Base-by-base conservation (phyloP, 306 rosid genomes). In the Heteromeles arbutifolia region DNA sequence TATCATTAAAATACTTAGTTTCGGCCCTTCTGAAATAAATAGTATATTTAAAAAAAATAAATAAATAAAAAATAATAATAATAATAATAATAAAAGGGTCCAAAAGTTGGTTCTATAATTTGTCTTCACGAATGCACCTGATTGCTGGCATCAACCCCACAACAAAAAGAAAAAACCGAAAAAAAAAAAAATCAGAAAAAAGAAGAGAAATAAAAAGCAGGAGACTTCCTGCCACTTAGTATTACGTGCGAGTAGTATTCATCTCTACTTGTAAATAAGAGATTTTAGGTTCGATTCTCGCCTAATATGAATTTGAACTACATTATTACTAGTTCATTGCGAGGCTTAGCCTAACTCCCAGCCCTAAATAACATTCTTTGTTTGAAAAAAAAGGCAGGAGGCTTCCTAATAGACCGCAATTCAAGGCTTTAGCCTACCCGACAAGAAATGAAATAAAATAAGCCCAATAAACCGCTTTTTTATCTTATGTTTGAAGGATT, bases 221-320 rank as follows among this genome's bases (percentile, higher is more conserved):
- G 18, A 2, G 37, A 8, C 66, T 19, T 26, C 4, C 2, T 6
- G 37, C 37, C 6, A 32, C 37, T 32, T 32, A 32, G 37, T 32
- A 34, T 1, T 34, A 6, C 0, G 9, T 1, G 1, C 8, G 1
- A 34, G 9, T 34, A 0, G 0, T 2, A 34, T 34, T 8, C 5
- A 0, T 34, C 1, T 34, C 1, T 2, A 7, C 0, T 34, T 34
- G 0, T 34, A 34, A 34, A 34, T 34, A 0, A 34, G 0, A 34
- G 0, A 9, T 1, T 0, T 34, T 34, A 34, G 0, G 9, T 1
- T 7, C 0, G 1, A 34, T 7, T 34, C 2, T 34, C 2, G 0
- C 2, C 2, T 1, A 1, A 34, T 6, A 34, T 0, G 41, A 34
- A 34, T 34, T 34, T 34, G 2, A 34, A 31, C 5, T 31, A 31